Base-by-base conservation (phyloP, 106 monocot genomes). In the Allium cepa region DNA sequence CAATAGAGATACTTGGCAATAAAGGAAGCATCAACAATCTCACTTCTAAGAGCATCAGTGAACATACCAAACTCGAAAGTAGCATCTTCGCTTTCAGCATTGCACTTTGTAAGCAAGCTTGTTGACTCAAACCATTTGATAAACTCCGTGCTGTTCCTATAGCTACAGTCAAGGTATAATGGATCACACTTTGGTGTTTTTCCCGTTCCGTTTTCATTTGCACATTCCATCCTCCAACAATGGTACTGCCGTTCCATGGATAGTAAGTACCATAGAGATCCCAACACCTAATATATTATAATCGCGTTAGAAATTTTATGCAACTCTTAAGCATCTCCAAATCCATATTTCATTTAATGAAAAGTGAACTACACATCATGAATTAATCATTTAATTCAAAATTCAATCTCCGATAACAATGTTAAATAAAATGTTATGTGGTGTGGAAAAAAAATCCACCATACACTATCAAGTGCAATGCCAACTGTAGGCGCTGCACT, bases 1-100 rank as follows among this genome's bases (percentile, higher is more conserved):
- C 92, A 89, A 72, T 90, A 99, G 12, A 99, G 77, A 72, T 92
- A 99, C 59, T 92, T 99, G 55, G 79, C 78, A 5, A 85, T 9
- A 66, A 90, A 92, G 48, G 75, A 69, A 16, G 80, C 80, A 10
- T 74, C 79, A 11, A 82, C 71, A 64, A 89, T 66, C 17, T 90
- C 92, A 52, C 52, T 49, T 15, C 69, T 82, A 59, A 99, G 69
- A 36, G 79, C 89, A 69, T 92, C 87, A 0, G 80, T 72, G 53
- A 90, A 99, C 67, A 99, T 85, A 50, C 97, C 97, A 50, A 87
- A 92, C 10, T 83, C 76, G 57, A 92, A 99, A 8, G 4, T 70
- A 18, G 16, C 55, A 63, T 52, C 9, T 4, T 17, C 46, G 28
- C 60, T 69, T 8, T 72, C 67, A 9, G 80, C 72, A 57, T 82